Evolutionary conservation across 371 early-diverging fungal genomes (phyloP), one percentile per base, ranked within the genome.

Genomic region (Funneliformis caledonium): DNA sequence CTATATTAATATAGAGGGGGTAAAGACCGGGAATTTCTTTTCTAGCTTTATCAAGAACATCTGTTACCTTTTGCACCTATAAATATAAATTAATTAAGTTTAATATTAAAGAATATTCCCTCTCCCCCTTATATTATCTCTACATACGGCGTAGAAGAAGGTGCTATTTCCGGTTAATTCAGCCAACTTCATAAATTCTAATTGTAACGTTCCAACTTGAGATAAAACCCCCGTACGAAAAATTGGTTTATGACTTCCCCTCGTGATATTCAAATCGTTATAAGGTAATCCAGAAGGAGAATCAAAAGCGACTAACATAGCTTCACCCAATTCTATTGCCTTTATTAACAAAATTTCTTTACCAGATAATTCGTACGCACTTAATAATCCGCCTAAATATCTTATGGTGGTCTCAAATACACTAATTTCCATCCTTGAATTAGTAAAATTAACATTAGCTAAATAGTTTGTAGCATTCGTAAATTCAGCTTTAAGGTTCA

Each of bases 131-230:
- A 33, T 11, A 22, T 26, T 56, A 37, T 37, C 37, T 37, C 37
- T 37, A 19, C 72, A 61, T 85, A 88, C 92, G 88, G 88, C 90
- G 82, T 89, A 75, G 12, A 88, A 87, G 81, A 91, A 94, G 5
- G 85, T 81, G 11, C 87, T 85, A 72, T 95, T 87, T 1, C 91
- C 89, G 0, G 95, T 94, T 59, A 96, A 87, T 47, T 91, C 84
- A 4, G 93, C 90, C 42, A 98, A 87, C 59, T 91, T 87, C 64
- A 93, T 92, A 83, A 96, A 95, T 85, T 98, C 99, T 48, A 98
- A 83, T 70, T 96, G 89, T 31, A 98, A 84, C 0, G 97, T 93
- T 5, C 96, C 97, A 16, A 95, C 91, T 77, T 97, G 97, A 2
- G 97, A 97, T 42, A 96, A 72, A 14, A 70, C 6, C n/a, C 43